A percentile compares a stretch with the other conserved stretches of the same genome.
These are phyloP conservation scores for Mycena alexandri DNA, from an alignment of 768 basidiomycete genomes.

Conservation along the genomic window DNA sequence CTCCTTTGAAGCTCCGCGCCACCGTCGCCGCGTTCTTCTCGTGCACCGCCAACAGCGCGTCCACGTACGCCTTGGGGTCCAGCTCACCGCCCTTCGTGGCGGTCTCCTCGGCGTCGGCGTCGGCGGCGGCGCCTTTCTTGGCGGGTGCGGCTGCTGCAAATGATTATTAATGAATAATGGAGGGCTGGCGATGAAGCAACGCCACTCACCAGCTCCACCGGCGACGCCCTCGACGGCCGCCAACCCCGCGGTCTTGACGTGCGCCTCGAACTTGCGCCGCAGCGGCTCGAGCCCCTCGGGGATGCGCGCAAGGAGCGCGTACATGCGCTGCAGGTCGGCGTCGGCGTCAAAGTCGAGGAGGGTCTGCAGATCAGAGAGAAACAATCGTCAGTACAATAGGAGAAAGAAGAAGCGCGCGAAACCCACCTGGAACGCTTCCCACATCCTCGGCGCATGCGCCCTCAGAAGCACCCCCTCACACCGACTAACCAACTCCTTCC, in stretches of 20 bases:
- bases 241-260: conserved; percentile 92
- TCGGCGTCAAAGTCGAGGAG: conserved; percentile 94
- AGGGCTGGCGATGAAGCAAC: no score
- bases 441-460: conserved; percentile 86
- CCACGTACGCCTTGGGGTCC: conserved; percentile 95
- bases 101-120: conserved; percentile 48
- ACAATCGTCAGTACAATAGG: neutral
- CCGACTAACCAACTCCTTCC: conserved; percentile 81
- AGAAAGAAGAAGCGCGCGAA: neutral
- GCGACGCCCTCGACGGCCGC: conserved; percentile 82
- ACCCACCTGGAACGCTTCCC: conserved; percentile 87
- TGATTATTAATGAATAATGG: no score
- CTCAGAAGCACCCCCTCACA: conserved; percentile 94
- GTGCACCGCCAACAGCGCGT: conserved; percentile 93
- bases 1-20: conserved; percentile 88
- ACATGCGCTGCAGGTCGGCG: conserved; percentile 96
- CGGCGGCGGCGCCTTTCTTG: neutral
- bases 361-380: conserved; percentile 29
- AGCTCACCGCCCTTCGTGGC: conserved; percentile 69
- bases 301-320: conserved; percentile 90
- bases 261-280: conserved; percentile 92
- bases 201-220: neutral
- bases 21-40: conserved; percentile 93
- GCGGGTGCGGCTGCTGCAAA: neutral
- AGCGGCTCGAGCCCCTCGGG: conserved; percentile 91